phyloP scores from a whole-genome alignment of 2,329 filamentous ascomycete genomes.

The Sphaerulina populicola region DNA sequence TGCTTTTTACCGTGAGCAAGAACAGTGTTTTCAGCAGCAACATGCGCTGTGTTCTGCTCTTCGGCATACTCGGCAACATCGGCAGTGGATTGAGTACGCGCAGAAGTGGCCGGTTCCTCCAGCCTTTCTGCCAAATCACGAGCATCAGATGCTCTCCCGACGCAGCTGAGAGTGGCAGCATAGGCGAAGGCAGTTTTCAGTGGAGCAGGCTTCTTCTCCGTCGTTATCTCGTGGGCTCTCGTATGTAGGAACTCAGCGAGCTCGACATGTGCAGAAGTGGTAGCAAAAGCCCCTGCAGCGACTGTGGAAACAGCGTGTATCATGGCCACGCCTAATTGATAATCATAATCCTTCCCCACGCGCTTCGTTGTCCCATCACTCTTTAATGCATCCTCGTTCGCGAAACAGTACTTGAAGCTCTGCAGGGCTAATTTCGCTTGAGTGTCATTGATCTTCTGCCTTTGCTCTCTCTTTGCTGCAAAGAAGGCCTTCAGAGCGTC shows the following conservation, averaged over 20 bases:
- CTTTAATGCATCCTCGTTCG: not conserved
- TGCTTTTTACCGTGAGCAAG: not conserved
- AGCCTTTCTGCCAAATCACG: not conserved
- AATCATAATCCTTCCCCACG: not conserved
- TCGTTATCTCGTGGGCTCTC: not conserved
- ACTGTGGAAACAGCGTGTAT: not conserved
- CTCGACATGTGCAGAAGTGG: not conserved
- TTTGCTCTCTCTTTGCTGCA: slow-evolving; percentile 36
- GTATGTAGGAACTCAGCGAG: not conserved
- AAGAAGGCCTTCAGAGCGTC: slow-evolving; percentile 60
- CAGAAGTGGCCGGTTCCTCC: not conserved
- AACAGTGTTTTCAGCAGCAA: not conserved
- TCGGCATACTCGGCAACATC: not conserved
- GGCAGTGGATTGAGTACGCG: not conserved
- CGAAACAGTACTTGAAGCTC: slow-evolving; percentile 53
- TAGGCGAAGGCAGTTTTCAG: not conserved
- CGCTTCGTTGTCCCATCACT: not conserved
- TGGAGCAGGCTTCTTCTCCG: not conserved
- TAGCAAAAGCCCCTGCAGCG: not conserved
- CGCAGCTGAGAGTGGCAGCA: not conserved
- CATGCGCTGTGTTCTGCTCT: not conserved
- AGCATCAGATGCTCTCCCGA: not conserved
- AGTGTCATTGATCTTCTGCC: slow-evolving; percentile 52
- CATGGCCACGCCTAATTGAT: not conserved
- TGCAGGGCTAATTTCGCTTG: slow-evolving; percentile 55